Conservation (phyloP, 352 stramenopile genomes). For the Globisporangium yorkense region DNA sequence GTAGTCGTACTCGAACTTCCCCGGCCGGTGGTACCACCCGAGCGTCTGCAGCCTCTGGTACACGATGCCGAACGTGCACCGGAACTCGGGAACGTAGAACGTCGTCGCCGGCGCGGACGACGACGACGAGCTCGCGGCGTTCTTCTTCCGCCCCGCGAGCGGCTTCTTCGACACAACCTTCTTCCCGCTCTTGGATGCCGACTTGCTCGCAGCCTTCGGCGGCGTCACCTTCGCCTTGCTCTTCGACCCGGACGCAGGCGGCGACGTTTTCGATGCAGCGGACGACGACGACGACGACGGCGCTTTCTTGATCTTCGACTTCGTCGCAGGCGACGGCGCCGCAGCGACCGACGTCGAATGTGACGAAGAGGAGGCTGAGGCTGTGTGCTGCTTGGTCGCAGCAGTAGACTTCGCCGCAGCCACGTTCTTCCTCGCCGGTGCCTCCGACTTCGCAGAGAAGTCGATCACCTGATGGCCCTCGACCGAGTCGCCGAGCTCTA, state of each 20-base stretch:
- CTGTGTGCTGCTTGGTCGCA: constrained; percentile 16
- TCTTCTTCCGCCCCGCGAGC: constrained; percentile 18
- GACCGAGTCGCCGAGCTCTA: constrained; percentile 65
- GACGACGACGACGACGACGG: not conserved
- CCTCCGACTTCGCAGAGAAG: constrained; percentile 21
- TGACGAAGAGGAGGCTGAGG: not conserved
- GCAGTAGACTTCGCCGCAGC: constrained; percentile 14
- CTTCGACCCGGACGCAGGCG: not conserved
- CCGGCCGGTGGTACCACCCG: constrained; percentile 52
- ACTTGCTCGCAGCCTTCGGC: constrained; percentile 15
- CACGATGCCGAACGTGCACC: constrained; percentile 60
- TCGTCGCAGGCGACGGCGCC: constrained; percentile 29
- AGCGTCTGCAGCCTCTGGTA: constrained; percentile 51
- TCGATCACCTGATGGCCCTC: constrained; percentile 53
- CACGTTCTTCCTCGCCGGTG: constrained; percentile 5
- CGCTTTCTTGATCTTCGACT: constrained; percentile 18
- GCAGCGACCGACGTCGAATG: constrained; percentile 11
- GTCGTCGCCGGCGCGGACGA: constrained; percentile 7
- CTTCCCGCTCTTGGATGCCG: constrained; percentile 21
- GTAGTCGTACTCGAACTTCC: constrained; percentile 79
- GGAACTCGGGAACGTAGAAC: constrained; percentile 56
- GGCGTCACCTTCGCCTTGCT: constrained; percentile 7
- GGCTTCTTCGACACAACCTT: constrained; percentile 20
- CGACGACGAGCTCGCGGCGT: not conserved
- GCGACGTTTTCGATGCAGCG: not conserved